Conservation (phyloP, 2,329 filamentous ascomycete species). For the Calonectria pseudoreteaudii region DNA sequence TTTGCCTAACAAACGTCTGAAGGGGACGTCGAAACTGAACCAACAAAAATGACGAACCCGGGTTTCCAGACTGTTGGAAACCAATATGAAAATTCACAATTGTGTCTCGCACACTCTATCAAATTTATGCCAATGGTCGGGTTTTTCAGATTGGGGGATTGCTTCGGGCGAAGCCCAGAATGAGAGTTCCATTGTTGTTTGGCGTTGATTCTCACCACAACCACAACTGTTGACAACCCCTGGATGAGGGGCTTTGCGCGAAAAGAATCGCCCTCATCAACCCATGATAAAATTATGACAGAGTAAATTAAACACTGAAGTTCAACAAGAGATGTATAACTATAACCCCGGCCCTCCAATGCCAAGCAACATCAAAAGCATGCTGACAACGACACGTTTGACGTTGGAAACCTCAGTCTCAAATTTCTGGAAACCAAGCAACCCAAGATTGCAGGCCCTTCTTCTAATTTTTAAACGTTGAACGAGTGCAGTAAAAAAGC, state of each 20-base stretch:
- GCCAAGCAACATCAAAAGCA: too few relatives aligned
- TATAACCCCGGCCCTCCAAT: too few relatives aligned
- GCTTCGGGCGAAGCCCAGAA: not conserved
- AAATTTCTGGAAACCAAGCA: not conserved
- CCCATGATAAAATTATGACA: not conserved
- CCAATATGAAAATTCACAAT: not conserved
- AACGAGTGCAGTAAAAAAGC: not conserved
- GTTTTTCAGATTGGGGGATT: not conserved
- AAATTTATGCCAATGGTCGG: too few relatives aligned
- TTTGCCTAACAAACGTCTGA: not conserved
- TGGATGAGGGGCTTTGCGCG: not conserved
- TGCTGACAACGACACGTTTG: not conserved
- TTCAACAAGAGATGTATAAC: too few relatives aligned
- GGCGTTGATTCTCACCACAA: not conserved
- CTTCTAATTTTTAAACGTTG: not conserved
- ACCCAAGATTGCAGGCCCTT: not conserved
- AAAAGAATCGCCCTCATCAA: not conserved
- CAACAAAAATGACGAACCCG: not conserved
- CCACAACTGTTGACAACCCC: not conserved
- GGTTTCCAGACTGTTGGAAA: too few relatives aligned
- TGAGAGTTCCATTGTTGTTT: too few relatives aligned
- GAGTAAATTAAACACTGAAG: not conserved
- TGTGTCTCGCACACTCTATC: not conserved
- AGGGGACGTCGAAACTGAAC: not conserved
- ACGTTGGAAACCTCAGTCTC: too few relatives aligned